Conservation (phyloP, 495 filamentous ascomycete genomes). For the Penicillium odoratum region DNA sequence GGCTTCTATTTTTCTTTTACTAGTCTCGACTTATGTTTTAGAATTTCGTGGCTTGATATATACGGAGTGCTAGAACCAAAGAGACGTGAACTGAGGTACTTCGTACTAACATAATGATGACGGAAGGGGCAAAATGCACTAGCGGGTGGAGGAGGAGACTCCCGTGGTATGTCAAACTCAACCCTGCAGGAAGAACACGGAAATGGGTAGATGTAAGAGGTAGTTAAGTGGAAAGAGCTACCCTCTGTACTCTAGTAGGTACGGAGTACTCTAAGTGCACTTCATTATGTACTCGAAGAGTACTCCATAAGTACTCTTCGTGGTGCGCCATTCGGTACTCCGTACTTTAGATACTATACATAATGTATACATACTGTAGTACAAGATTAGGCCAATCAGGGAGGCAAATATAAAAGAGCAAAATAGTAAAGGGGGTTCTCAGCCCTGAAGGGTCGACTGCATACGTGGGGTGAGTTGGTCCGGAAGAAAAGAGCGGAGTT, state of each 20-base stretch:
- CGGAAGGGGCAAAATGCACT: constrained; percentile 39
- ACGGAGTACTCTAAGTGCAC: not conserved
- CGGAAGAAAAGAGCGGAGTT: constrained; percentile 9
- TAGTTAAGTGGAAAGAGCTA: not conserved
- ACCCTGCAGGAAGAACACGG: constrained; percentile 16
- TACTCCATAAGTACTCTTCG: no score
- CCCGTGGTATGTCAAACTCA: constrained; percentile 23
- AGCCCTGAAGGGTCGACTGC: constrained; percentile 9
- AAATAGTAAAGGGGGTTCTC: no score
- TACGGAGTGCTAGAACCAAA: no score
- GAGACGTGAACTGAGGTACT: not conserved
- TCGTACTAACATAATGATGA: constrained; percentile 26
- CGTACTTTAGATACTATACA: no score
- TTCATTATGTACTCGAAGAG: no score
- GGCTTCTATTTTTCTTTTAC: not conserved
- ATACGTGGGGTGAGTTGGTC: constrained; percentile 22
- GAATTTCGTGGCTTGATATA: not conserved
- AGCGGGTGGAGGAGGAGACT: constrained; percentile 13
- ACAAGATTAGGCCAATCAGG: no score
- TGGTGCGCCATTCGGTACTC: no score
- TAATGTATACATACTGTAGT: no score
- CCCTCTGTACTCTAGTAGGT: not conserved
- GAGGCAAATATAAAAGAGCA: no score
- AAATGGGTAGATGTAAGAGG: not conserved
- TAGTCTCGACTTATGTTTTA: not conserved